Conservation (phyloP, 78 protist species). For the Ministeria vibrans region DNA sequence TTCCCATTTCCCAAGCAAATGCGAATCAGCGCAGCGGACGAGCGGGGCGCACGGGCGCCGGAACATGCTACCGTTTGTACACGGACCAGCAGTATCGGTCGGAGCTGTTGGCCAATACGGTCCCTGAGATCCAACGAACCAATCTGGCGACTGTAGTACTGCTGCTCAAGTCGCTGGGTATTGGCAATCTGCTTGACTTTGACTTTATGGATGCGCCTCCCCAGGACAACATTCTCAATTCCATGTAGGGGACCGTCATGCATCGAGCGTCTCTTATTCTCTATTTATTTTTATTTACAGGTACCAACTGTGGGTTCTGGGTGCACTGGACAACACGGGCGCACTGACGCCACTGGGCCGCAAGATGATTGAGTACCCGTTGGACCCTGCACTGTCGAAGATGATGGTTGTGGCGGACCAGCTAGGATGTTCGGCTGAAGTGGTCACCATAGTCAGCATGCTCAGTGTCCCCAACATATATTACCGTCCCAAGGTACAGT, state of each 20-base stretch:
- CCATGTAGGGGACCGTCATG: too few species aligned
- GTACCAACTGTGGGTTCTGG: constrained; percentile 94
- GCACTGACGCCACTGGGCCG: constrained; percentile 75
- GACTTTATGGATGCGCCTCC: constrained; percentile 99
- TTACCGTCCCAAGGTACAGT: constrained; percentile 80
- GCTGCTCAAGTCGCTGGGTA: constrained; percentile 92
- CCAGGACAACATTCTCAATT: constrained; percentile 5
- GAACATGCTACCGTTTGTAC: constrained; percentile 83
- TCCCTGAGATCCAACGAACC: constrained; percentile 97
- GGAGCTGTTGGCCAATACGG: constrained; percentile 71
- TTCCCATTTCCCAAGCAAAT: constrained; percentile 81
- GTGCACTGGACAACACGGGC: constrained; percentile 91
- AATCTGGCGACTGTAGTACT: constrained; percentile 88
- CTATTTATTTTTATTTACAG: too few species aligned
- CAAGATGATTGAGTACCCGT: constrained; percentile 81
- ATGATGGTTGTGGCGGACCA: not conserved
- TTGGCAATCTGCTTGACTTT: constrained; percentile 80
- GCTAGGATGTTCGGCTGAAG: constrained; percentile 53
- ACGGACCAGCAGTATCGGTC: constrained; percentile 55
- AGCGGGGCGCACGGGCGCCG: constrained; percentile 97
- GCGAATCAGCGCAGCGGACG: constrained; percentile 97
- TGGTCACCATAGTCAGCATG: constrained; percentile 79
- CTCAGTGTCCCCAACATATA: constrained; percentile 84
- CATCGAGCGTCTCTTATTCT: constrained; percentile 67
- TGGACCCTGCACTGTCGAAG: constrained; percentile 93